Base-by-base conservation (phyloP, 1,284 basidiomycete species). In the Tremellales sp. region DNA sequence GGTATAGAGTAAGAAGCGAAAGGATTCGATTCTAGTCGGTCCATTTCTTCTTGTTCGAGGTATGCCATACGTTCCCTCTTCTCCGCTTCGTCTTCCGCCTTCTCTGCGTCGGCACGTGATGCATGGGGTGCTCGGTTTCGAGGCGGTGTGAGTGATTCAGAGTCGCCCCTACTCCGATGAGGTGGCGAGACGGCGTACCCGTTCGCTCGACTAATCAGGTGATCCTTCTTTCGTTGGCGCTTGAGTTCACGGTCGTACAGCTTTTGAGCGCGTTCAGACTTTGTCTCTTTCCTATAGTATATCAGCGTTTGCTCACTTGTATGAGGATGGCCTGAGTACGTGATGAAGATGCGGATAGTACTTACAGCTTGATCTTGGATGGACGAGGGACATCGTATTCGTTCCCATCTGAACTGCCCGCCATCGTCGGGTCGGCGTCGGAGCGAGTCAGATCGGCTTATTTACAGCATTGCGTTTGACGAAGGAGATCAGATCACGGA, bases 211-310 rank as follows among this genome's bases (percentile, higher is more conserved):
- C 52, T 49, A 7, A 69, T 67, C 6, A 62, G 57, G n/a, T n/a
- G n/a, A n/a, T n/a, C n/a, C n/a, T n/a, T n/a, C n/a, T n/a, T n/a
- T 6, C 57, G 46, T 2, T 33, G 21, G 17, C 63, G 55, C 11
- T 48, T 40, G 5, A 40, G 36, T 4, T 43, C 42, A 15, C 53
- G 51, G 0, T 54, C 48, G 31, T 64, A 71, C 0, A 71, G 35
- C 12, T 53, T 46, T 8, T 51, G 39, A 1, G 66, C 68, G 21
- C 48, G 59, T 10, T 68, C 67, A 5, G 51, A 23, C 15, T 54
- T 53, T 10, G 67, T 67, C 39, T 61, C 58, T 48, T 70, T 70
- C 25, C 68, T 70, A 43, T n/a, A n/a, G n/a, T n/a, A n/a, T n/a
- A n/a, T n/a, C n/a, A n/a, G n/a, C n/a, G n/a, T n/a, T n/a, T n/a